Evolutionary conservation across 805 yeast genomes (phyloP), one percentile per base, ranked within the genome.

Genomic region (Zygoascus biomembranicola): DNA sequence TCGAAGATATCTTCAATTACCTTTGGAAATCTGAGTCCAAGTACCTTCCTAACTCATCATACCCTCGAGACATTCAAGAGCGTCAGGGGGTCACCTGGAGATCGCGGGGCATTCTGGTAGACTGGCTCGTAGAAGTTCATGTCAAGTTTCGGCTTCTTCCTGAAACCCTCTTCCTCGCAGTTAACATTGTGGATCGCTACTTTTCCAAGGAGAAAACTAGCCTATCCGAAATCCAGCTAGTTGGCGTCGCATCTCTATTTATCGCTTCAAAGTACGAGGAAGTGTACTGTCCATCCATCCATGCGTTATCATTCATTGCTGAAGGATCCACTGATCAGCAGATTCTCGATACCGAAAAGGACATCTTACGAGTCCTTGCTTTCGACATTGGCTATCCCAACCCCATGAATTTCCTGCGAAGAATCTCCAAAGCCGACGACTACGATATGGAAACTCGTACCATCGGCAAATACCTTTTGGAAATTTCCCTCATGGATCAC

Each of bases 181-280:
- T 87, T 52, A 89, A 88, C 69, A 70, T 87, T 52, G 84, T 90
- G 87, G 97, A 90, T 70, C 72, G 97, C 59, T 89, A 86, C 69
- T 78, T 90, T 79, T 80, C 90, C 8, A 72, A 76, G 52, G 89
- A 85, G 63, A 75, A 77, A 43, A 90, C 87, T 23, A 84, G 84
- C 54, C 80, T 90, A 55, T 89, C 84, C 63, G 81, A 86, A 69
- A 70, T 90, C 49, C 97, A 90, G 72, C 76, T 90, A 57, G 75
- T 89, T 52, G 96, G 96, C 5, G 86, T 94, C 1, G 87, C 96
- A 1, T 77, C 90, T 11, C 71, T 90, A 54, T 87, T 89, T 68
- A 85, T 89, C 56, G 96, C 97, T 43, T 95, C 97, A 14, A 90
- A 90, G 69, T 87, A 86, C 67, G 97, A 90, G 71, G 97, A 90